phyloP scores from a whole-genome alignment of 139 green algal genomes.

The Chlorella sp. region DNA sequence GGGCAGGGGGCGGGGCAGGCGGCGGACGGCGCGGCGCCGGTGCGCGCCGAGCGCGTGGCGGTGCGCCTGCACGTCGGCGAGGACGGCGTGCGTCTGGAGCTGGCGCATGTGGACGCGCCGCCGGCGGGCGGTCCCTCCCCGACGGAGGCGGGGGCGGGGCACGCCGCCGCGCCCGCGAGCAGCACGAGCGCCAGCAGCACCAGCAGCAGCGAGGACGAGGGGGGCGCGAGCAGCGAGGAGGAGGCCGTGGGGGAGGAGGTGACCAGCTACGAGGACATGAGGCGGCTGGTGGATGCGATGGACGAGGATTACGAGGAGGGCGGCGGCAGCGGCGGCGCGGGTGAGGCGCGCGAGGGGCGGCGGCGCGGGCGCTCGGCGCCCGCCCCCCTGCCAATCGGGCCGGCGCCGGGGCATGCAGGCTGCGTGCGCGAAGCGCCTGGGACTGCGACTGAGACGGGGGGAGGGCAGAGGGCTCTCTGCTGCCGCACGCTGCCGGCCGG shows the following conservation, averaged over 20 bases:
- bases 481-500: no score
- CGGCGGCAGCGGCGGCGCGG: neutral
- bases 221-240: neutral
- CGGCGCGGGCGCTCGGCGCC: neutral
- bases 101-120: neutral
- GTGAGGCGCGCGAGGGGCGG: neutral
- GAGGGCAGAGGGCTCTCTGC: no score
- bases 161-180: neutral
- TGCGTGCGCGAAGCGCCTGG: no score
- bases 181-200: neutral
- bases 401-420: no score
- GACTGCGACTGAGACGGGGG: no score
- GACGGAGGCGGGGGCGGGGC: neutral
- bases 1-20: neutral
- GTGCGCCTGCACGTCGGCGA: no score
- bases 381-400: no score
- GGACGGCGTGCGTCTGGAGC: neutral
- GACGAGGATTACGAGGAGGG: conserved; percentile 11
- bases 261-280: conserved; percentile 17
- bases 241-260: conserved; percentile 4
- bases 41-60: no score
- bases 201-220: neutral
- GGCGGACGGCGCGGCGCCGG: neutral
- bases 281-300: conserved; percentile 31
- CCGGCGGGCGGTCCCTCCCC: neutral